These are phyloP conservation scores for Immersiporthe knoxdaviesiana DNA, from an alignment of 2,329 filamentous ascomycete genomes.

Conservation along the genomic window DNA sequence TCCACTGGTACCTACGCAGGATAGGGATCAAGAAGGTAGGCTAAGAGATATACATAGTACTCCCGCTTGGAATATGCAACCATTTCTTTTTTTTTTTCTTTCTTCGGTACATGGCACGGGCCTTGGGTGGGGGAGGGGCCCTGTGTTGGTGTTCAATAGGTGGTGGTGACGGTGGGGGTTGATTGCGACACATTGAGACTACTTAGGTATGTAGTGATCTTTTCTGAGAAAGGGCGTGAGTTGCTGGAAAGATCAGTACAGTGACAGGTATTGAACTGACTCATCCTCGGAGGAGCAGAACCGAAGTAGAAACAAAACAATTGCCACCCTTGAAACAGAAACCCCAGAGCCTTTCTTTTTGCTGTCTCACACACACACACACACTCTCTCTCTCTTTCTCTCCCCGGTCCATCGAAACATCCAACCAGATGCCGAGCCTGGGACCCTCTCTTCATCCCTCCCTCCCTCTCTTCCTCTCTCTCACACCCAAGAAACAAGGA, in stretches of 20 bases:
- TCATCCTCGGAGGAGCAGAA: background rate
- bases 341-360: background rate
- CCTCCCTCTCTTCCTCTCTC: too few relatives aligned
- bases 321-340: background rate
- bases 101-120: slow-evolving; percentile 7
- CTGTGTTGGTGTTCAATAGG: background rate
- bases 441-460: too few relatives aligned
- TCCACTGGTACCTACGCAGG: slow-evolving; percentile 6
- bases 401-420: background rate
- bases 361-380: too few relatives aligned
- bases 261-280: too few relatives aligned
- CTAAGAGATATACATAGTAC: background rate
- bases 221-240: background rate
- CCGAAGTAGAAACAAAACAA: background rate
- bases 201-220: background rate
- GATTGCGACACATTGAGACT: background rate
- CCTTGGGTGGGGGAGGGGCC: background rate
- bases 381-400: background rate
- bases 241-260: background rate
- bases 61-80: background rate
- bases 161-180: too few relatives aligned
- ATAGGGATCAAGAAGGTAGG: background rate
- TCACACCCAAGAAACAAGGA: slow-evolving; percentile 15
- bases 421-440: background rate
- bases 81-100: too few relatives aligned